Percentiles rank a stretch among this genome's conserved stretches.
Conservation (phyloP, 2,329 filamentous ascomycete genomes). For the Talaromyces sp. region DNA sequence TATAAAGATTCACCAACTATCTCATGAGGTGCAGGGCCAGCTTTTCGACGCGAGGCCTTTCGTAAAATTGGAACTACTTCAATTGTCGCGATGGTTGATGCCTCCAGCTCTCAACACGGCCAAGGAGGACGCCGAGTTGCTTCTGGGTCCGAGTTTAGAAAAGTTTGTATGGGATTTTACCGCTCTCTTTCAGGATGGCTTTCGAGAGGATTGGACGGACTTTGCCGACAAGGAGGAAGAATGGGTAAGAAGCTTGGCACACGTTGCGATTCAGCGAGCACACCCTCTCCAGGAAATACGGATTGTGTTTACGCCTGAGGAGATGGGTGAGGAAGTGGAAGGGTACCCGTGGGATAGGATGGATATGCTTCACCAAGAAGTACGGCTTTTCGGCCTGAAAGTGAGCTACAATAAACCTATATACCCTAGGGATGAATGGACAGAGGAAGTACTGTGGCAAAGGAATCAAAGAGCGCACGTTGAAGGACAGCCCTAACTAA, state of each 20-base stretch:
- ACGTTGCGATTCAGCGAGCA: not conserved
- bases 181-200: not conserved
- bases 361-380: not conserved
- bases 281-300: not conserved
- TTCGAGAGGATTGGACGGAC: not conserved
- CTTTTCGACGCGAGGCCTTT: not conserved
- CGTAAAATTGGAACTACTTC: not conserved
- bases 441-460: not conserved
- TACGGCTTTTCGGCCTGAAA: not conserved
- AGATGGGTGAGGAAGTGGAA: not conserved
- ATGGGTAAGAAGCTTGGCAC: not conserved
- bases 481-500: too few relatives aligned
- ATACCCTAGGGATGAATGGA: not conserved
- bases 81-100: not conserved
- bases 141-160: not conserved
- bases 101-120: not conserved
- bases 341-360: conserved; percentile 7
- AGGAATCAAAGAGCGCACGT: not conserved
- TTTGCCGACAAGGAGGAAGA: not conserved
- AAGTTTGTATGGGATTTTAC: not conserved
- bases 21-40: not conserved
- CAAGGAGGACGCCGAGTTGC: not conserved
- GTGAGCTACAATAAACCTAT: not conserved
- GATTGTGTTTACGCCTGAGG: not conserved
- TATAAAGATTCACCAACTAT: not conserved